Percentiles rank a stretch among this genome's conserved stretches.
These are phyloP conservation scores for Lodderomyces orthopsilosis DNA, from an alignment of 1,139 yeast genomes.

Conservation along the genomic window DNA sequence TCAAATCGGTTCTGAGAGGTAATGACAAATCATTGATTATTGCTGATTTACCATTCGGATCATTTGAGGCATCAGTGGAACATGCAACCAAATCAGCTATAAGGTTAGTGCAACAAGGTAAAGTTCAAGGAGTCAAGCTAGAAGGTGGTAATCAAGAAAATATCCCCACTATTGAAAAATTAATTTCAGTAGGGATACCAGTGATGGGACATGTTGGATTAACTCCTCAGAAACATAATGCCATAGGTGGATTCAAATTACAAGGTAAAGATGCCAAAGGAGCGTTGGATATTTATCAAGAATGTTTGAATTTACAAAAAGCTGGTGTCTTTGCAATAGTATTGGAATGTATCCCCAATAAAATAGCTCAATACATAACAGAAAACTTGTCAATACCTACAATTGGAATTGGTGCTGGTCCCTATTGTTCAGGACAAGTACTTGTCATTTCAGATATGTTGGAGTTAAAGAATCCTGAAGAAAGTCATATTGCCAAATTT, in stretches of 20 bases:
- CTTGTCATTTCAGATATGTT: slow-evolving; percentile 82
- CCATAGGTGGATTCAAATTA: slow-evolving; percentile 82
- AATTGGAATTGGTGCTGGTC: slow-evolving; percentile 96
- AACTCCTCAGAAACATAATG: slow-evolving; percentile 82
- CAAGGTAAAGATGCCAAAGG: slow-evolving; percentile 65
- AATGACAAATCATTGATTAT: slow-evolving; percentile 61
- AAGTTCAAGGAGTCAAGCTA: slow-evolving; percentile 76
- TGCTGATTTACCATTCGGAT: slow-evolving; percentile 91
- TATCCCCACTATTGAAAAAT: slow-evolving; percentile 39
- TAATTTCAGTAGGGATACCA: slow-evolving; percentile 74
- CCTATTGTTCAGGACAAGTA: slow-evolving; percentile 81
- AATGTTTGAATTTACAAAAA: slow-evolving; percentile 66
- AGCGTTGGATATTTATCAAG: slow-evolving; percentile 60
- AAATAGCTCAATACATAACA: slow-evolving; percentile 67
- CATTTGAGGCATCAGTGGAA: slow-evolving; percentile 63
- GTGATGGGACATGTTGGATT: slow-evolving; percentile 91
- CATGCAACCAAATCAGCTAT: slow-evolving; percentile 69
- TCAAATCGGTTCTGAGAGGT: slow-evolving; percentile 74
- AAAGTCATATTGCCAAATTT: slow-evolving; percentile 58
- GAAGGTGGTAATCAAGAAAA: slow-evolving; percentile 76
- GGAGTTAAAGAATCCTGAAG: slow-evolving; percentile 64
- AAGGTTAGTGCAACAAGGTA: slow-evolving; percentile 57
- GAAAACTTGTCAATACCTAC: slow-evolving; percentile 65
- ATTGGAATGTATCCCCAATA: slow-evolving; percentile 82
- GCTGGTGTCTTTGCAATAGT: slow-evolving; percentile 79